phyloP scores from a whole-genome alignment of 352 stramenopile species.

The Phytophthora tubulina region DNA sequence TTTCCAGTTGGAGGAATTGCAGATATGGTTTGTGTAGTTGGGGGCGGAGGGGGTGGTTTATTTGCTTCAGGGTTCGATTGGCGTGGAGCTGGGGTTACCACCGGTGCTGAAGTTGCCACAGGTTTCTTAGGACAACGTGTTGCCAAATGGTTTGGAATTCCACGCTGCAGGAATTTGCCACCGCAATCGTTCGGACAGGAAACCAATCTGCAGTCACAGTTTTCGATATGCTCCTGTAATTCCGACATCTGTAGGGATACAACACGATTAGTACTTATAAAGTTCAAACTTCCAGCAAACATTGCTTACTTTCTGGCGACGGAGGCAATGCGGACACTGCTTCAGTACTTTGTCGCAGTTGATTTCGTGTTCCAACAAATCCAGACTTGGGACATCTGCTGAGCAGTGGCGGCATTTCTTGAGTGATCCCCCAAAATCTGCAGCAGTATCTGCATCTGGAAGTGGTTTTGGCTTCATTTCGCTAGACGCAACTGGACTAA shows the following conservation, averaged over 20 bases:
- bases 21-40: neutral
- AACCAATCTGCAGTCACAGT: conserved; percentile 82
- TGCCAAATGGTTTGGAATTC: conserved; percentile 78
- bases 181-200: conserved; percentile 82
- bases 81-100: conserved; percentile 7
- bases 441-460: neutral
- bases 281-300: neutral
- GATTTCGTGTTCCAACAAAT: conserved; percentile 78
- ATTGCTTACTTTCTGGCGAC: conserved; percentile 71
- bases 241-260: conserved; percentile 58
- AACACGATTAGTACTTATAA: neutral
- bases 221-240: conserved; percentile 85
- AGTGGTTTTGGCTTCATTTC: conserved; percentile 19
- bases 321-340: conserved; percentile 84
- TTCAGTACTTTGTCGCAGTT: conserved; percentile 86
- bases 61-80: conserved; percentile 13
- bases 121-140: conserved; percentile 69
- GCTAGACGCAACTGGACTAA: neutral
- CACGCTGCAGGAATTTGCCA: conserved; percentile 82
- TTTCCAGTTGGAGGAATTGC: conserved; percentile 11
- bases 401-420: conserved; percentile 82
- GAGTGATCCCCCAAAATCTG: conserved; percentile 11
- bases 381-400: conserved; percentile 49
- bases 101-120: neutral
- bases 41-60: conserved; percentile 15